Base-by-base conservation (phyloP, 495 filamentous ascomycete species). In the Penicillium argentinense region DNA sequence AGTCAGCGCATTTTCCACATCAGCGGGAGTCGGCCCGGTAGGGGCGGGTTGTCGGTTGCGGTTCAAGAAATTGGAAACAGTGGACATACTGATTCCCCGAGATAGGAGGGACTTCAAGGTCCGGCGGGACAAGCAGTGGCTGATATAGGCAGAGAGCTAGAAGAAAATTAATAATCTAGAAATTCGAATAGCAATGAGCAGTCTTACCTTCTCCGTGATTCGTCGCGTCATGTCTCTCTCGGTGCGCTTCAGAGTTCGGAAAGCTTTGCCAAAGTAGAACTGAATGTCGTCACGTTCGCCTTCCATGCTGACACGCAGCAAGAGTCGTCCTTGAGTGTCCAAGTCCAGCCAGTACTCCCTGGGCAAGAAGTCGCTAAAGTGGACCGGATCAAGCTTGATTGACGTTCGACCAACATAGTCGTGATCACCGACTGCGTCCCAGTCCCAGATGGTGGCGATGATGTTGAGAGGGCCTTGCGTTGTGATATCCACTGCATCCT, bases 361-460 rank as follows among this genome's bases (percentile, higher is more conserved):
- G 6, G 93, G 93, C 48, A 97, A 64, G 59, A 92, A 99, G 62
- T 99, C 93, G 46, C 91, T 84, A 67, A 99, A 99, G 70, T 96
- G 89, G 23, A 87, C 75, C 8, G 93, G 93, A 53, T 99, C 93
- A 14, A 99, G 75, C 66, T 99, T 99, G 45, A 97, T 76, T 6
- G 88, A 95, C 9, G 93, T 96, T 40, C 93, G 82, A 9, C 93
- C 93, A 28, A 97, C 89, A 59, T 93, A 97, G 59, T 99, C 95
- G 51, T 99, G 93, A 59, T 99, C 95, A 30, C 95, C 93, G 45
- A 99, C 82, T 11, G 89, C 86, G 71, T 99, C 95, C 83, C 91
- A 95, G 69, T 99, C 95, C 95, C 95, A 99, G 19, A 97, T 87
- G 1, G 93, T 99, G 18, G 91, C 91, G 52, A 97, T 93, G 56